phyloP scores from a whole-genome alignment of 352 stramenopile genomes.

The Nothophytophthora sp. region DNA sequence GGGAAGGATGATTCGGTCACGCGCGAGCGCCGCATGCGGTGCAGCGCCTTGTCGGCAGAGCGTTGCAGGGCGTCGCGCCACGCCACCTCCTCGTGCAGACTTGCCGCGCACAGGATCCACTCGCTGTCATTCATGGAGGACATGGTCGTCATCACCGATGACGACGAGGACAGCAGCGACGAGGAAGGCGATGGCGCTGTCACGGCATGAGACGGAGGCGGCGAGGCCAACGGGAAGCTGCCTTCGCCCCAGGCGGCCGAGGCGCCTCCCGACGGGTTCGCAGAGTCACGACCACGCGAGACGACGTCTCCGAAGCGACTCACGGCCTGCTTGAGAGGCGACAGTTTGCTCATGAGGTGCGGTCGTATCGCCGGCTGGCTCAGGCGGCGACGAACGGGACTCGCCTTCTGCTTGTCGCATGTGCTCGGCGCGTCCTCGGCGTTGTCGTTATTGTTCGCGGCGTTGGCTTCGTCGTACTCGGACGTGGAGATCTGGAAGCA shows the following conservation, averaged over 20 bases:
- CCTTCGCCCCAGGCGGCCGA: neutral
- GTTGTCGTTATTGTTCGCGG: conserved; percentile 5
- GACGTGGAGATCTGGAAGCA: conserved; percentile 83
- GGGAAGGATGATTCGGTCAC: conserved; percentile 53
- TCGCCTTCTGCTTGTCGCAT: conserved; percentile 21
- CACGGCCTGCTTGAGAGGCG: conserved; percentile 61
- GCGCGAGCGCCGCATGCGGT: conserved; percentile 56
- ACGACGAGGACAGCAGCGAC: conserved; percentile 18
- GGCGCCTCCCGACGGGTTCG: neutral
- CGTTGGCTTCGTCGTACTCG: conserved; percentile 34
- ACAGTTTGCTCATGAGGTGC: conserved; percentile 50
- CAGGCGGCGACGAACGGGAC: conserved; percentile 12
- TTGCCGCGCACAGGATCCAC: conserved; percentile 75
- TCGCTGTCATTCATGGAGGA: conserved; percentile 27
- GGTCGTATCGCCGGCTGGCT: conserved; percentile 20
- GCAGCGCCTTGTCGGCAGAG: conserved; percentile 67
- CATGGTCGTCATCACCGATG: conserved; percentile 3
- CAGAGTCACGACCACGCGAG: conserved; percentile 29
- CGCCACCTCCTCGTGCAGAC: conserved; percentile 59
- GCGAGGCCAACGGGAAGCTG: conserved; percentile 5
- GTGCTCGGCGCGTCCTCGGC: conserved; percentile 1
- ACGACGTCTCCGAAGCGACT: conserved; percentile 51
- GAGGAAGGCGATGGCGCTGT: conserved; percentile 14
- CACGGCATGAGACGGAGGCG: conserved; percentile 3
- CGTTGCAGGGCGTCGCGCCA: conserved; percentile 72